Evolutionary conservation across 2,329 filamentous ascomycete genomes (phyloP).

Genomic region (Alternaria brassicicola): DNA sequence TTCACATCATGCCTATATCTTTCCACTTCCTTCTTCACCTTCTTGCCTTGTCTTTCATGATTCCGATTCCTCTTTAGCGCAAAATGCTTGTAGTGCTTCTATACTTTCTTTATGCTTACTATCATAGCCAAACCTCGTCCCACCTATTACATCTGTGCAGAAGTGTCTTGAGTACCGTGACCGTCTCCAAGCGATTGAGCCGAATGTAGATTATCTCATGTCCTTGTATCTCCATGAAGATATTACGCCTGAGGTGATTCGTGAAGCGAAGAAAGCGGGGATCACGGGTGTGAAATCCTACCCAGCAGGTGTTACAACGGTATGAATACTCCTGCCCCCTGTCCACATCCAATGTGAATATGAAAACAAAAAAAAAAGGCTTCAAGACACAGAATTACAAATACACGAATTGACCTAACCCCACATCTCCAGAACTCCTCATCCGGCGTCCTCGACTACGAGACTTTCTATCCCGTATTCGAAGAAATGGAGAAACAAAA

Average conservation of each 20-base stretch:
- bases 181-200: conserved; percentile 53
- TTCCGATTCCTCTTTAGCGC: too few relatives aligned
- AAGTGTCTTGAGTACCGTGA: conserved; percentile 55
- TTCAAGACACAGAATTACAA: background rate
- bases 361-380: background rate
- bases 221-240: conserved; percentile 58
- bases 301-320: conserved; percentile 53
- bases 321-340: conserved; percentile 13
- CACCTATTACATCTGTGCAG: conserved; percentile 57
- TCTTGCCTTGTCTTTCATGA: background rate
- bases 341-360: accelerated
- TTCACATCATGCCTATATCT: background rate
- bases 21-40: background rate
- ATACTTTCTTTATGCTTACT: background rate
- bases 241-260: conserved; percentile 63
- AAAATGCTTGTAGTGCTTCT: background rate
- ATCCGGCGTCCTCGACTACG: conserved; percentile 72
- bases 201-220: conserved; percentile 59
- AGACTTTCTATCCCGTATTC: conserved; percentile 78
- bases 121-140: conserved; percentile 57
- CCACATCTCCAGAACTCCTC: conserved; percentile 55
- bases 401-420: background rate
- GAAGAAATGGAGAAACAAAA: conserved; percentile 85
- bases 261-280: conserved; percentile 73
- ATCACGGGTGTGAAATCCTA: conserved; percentile 77